Evolutionary conservation across 352 stramenopile species (phyloP).

Genomic region (Phytophthora podocarpi): DNA sequence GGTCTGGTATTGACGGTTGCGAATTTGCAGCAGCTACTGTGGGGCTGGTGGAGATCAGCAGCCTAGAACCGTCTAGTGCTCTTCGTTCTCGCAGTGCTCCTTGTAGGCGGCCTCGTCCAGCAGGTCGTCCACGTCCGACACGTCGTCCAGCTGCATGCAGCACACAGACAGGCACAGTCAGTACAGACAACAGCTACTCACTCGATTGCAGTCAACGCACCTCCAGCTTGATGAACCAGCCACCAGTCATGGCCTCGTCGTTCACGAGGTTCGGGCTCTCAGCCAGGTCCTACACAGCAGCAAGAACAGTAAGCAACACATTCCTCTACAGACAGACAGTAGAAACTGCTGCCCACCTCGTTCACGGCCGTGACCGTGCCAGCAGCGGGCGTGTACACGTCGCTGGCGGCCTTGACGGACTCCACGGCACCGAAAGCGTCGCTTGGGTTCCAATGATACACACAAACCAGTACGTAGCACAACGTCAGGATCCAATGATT

Average conservation of each 20-base stretch:
- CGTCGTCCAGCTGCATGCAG: constrained; percentile 67
- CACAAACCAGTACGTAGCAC: too few relatives aligned
- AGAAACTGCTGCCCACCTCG: constrained; percentile 49
- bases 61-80: constrained; percentile 55
- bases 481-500: constrained; percentile 13
- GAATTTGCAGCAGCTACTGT: constrained; percentile 33
- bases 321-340: not conserved
- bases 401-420: constrained; percentile 98
- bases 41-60: constrained; percentile 22
- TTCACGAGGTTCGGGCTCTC: constrained; percentile 90
- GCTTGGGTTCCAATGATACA: constrained; percentile 44
- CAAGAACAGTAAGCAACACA: constrained; percentile 11
- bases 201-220: constrained; percentile 39
- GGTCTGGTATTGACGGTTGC: constrained; percentile 22
- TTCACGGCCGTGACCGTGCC: constrained; percentile 96
- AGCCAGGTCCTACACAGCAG: constrained; percentile 56
- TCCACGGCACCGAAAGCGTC: constrained; percentile 97
- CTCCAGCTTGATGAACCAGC: constrained; percentile 92
- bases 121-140: constrained; percentile 75
- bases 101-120: constrained; percentile 87
- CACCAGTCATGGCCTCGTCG: constrained; percentile 80
- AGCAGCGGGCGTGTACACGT: constrained; percentile 95
- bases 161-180: constrained; percentile 10
- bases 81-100: constrained; percentile 85
- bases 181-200: too few relatives aligned